phyloP scores from a whole-genome alignment of 2,329 filamentous ascomycete genomes.

The Fusarium pseudocircinatum region DNA sequence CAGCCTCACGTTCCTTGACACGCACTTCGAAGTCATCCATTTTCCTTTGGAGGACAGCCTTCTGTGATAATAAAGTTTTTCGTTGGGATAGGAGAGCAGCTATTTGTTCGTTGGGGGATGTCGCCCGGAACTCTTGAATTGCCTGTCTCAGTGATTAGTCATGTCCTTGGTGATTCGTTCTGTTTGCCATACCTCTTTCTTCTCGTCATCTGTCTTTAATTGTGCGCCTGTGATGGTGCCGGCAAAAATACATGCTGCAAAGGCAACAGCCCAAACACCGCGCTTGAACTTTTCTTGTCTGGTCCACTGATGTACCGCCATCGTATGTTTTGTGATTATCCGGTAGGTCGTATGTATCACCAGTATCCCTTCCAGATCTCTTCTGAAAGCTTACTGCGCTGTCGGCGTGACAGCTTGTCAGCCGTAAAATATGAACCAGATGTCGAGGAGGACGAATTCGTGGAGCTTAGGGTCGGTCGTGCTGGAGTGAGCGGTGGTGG shows the following conservation, averaged over 20 bases:
- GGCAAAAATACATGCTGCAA: conserved; percentile 58
- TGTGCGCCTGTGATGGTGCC: conserved; percentile 60
- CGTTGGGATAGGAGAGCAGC: conserved; percentile 55
- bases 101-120: conserved; percentile 56
- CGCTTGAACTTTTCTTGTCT: conserved; percentile 48
- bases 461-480: not conserved
- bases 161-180: not conserved
- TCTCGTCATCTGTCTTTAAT: conserved; percentile 60
- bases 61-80: conserved; percentile 51
- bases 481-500: not conserved
- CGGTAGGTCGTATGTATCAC: conserved; percentile 18
- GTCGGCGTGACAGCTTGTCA: conserved; percentile 23
- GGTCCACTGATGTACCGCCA: conserved; percentile 42
- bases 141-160: conserved; percentile 36
- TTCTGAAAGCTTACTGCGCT: conserved; percentile 37
- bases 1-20: conserved; percentile 50
- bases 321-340: not conserved
- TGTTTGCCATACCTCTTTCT: conserved; percentile 50
- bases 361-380: conserved; percentile 44
- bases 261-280: conserved; percentile 54
- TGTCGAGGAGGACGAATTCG: not conserved
- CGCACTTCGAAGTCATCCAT: conserved; percentile 52
- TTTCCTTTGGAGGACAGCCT: conserved; percentile 54
- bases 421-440: not conserved
- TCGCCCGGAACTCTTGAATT: conserved; percentile 51